Evolutionary conservation across 371 early-diverging fungal species (phyloP).

Genomic region (Zychaea mexicana): DNA sequence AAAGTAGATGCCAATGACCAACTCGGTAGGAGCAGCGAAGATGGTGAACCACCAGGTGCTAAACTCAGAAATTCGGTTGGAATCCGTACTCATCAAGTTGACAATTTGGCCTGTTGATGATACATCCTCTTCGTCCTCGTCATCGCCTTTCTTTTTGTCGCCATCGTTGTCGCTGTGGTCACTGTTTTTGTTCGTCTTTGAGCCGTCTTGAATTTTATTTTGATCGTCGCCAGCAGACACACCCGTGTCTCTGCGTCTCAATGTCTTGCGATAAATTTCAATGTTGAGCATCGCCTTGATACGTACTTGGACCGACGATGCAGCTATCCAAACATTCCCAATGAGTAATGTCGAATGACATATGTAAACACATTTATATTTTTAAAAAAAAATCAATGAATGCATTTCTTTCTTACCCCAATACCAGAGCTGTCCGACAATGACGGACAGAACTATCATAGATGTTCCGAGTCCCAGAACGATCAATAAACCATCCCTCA

Average conservation of each 20-base stretch:
- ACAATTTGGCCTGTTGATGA: conserved; percentile 75
- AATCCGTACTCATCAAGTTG: conserved; percentile 88
- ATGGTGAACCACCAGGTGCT: conserved; percentile 55
- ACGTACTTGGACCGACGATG: conserved; percentile 44
- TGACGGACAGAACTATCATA: conserved; percentile 39
- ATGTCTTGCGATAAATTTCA: conserved; percentile 62
- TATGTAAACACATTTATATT: too few species aligned
- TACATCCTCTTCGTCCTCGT: conserved; percentile 29
- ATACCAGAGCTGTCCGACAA: conserved; percentile 54
- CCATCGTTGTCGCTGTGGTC: not conserved
- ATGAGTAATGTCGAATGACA: too few species aligned
- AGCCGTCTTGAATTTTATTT: too few species aligned
- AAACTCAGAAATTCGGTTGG: conserved; percentile 64
- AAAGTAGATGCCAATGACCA: conserved; percentile 61
- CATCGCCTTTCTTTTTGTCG: conserved; percentile 7
- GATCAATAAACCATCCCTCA: conserved; percentile 37
- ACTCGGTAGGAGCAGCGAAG: conserved; percentile 58
- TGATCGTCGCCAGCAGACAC: conserved; percentile 20
- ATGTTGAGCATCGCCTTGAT: conserved; percentile 54
- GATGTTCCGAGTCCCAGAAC: conserved; percentile 45
- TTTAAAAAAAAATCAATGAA: not conserved
- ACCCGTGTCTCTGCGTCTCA: conserved; percentile 49
- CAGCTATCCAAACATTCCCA: conserved; percentile 13
- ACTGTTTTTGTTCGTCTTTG: not conserved
- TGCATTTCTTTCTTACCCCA: conserved; percentile 29